phyloP scores from a whole-genome alignment of 140 eudicot genomes.

The Stevia rebaudiana region DNA sequence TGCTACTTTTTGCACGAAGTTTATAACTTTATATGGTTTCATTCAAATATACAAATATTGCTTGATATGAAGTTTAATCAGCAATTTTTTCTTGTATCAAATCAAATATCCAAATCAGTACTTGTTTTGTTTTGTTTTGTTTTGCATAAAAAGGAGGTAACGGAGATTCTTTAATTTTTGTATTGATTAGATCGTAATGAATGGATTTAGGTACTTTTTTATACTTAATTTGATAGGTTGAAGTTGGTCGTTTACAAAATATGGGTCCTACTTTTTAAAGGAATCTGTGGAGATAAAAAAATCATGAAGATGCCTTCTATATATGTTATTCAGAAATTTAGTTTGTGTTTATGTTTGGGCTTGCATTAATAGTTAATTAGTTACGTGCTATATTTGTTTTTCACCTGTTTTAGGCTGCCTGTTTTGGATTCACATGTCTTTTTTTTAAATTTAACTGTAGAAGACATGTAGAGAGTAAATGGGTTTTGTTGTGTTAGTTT shows the following conservation, averaged over 20 bases:
- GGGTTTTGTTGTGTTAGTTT: background rate
- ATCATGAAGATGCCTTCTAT: background rate
- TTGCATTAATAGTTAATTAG: background rate
- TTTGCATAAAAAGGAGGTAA: too few relatives aligned
- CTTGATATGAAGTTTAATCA: conserved; percentile 9
- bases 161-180: background rate
- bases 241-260: background rate
- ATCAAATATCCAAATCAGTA: too few relatives aligned
- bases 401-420: background rate
- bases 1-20: background rate
- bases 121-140: too few relatives aligned
- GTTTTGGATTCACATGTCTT: too few relatives aligned
- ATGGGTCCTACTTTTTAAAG: background rate
- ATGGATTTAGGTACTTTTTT: background rate
- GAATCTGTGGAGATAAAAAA: background rate
- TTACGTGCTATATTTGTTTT: background rate
- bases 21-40: background rate
- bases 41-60: background rate
- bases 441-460: background rate
- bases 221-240: background rate
- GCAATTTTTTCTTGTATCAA: conserved; percentile 9
- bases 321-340: background rate
- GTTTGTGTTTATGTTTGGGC: too few relatives aligned
- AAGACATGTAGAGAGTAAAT: background rate
- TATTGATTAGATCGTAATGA: background rate